Base-by-base conservation (phyloP, 225 moss, liverwort and hornwort species). In the Asterella californica region DNA sequence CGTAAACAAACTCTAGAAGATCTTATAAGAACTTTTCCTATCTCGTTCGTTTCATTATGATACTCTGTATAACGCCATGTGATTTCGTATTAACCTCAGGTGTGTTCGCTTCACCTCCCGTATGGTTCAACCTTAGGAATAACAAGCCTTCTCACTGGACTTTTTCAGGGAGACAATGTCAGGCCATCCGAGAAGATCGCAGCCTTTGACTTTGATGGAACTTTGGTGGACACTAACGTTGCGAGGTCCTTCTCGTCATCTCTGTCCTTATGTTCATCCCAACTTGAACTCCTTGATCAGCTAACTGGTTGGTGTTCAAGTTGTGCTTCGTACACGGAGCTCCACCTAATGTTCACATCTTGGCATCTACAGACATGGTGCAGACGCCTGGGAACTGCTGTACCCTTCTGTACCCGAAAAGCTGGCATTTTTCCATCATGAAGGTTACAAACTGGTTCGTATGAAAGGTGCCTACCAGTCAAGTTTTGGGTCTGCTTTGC, bases 171-270 rank as follows among this genome's bases (percentile, higher is more conserved):
- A 77, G 86, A 84, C 21, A 86, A 89, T 74, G 79, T 92, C 63
- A 85, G 85, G 70, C 88, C 91, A 15, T 92, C 97, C 68, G 91
- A 90, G 70, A 99, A 95, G 83, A 91, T 99, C 79, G 97, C 97
- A 32, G 97, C 93, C 47, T 99, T 99, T 55, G 97, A 99, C 77
- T 99, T 99, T 82, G 97, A 99, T 84, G 92, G 97, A 33, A 95
- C 95, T 76, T 87, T 99, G 83, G 97, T 81, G 61, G 88, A 95
- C 47, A 99, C 97, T 72, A 66, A 84, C 70, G 80, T 93, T 81
- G 82, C 81, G 80, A 88, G 92, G 88, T 88, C 38, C 33, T 2
- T 54, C n/a, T n/a, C 27, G 12, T 53, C 12, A 21, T 2, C 15
- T 27, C 7, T 74, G 9, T 55, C 9, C 42, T 29, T 53, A 11